These are phyloP conservation scores for Fusarium pininemorale DNA, from an alignment of 2,329 filamentous ascomycete genomes.

Conservation along the genomic window DNA sequence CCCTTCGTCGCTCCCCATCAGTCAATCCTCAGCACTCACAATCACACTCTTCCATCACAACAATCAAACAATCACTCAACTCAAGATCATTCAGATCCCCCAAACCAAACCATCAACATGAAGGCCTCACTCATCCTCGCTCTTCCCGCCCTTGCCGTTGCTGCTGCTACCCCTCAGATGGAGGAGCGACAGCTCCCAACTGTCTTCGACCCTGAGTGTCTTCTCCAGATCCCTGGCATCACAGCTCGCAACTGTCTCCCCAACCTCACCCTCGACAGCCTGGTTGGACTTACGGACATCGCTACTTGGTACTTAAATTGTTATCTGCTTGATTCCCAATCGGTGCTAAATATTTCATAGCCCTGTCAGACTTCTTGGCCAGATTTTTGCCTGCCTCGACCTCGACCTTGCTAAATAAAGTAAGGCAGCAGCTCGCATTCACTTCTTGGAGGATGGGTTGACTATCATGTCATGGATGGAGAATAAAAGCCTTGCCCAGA, in stretches of 20 bases:
- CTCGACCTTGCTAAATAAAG: no score
- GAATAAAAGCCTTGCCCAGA: neutral
- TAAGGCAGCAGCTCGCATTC: no score
- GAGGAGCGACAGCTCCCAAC: neutral
- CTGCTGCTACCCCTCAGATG: neutral
- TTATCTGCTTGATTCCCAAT: no score
- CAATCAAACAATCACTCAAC: neutral
- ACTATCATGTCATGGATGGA: neutral
- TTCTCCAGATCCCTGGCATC: fast-evolving
- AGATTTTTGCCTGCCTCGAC: no score
- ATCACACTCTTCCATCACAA: neutral
- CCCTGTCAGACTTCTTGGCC: no score
- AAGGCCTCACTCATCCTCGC: neutral
- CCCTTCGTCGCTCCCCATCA: fast-evolving
- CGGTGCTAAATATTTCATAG: neutral
- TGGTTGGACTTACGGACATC: no score
- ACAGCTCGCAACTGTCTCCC: neutral
- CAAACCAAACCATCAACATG: neutral
- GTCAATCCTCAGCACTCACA: neutral
- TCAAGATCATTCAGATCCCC: neutral
- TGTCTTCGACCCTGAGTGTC: fast-evolving
- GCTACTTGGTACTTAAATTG: no score
- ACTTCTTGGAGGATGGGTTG: neutral
- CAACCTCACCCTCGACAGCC: neutral
- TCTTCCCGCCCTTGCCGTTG: neutral